A percentile compares a stretch with the other conserved stretches of the same genome.
Evolutionary conservation across 1,284 basidiomycete genomes (phyloP).

Genomic region (Cryptococcus sp.): DNA sequence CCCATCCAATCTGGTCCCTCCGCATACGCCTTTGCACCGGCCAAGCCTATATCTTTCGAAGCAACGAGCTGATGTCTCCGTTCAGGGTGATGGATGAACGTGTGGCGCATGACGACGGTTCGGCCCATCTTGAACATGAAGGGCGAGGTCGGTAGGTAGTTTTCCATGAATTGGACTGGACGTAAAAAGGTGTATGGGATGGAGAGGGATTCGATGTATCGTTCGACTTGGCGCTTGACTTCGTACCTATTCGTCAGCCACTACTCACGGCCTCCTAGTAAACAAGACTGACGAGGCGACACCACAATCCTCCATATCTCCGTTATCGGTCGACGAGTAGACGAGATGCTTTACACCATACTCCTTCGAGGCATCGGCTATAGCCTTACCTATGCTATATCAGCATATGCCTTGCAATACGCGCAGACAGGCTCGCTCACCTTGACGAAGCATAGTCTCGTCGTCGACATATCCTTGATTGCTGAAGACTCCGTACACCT

Average conservation of each 20-base stretch:
- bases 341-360: conserved; percentile 48
- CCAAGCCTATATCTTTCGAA: conserved; percentile 13
- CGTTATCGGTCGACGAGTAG: conserved; percentile 32
- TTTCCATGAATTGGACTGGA: conserved; percentile 26
- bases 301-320: conserved; percentile 10
- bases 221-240: conserved; percentile 27
- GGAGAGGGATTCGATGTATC: conserved; percentile 13
- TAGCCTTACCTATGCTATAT: conserved; percentile 32
- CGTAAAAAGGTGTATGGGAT: conserved; percentile 14
- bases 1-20: conserved; percentile 5
- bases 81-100: conserved; percentile 12
- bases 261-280: not conserved
- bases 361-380: conserved; percentile 45
- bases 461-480: conserved; percentile 2
- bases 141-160: conserved; percentile 10
- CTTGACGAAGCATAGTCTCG: conserved; percentile 1
- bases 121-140: conserved; percentile 15
- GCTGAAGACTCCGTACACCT: conserved; percentile 2
- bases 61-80: conserved; percentile 18
- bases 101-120: conserved; percentile 11
- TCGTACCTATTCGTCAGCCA: conserved; percentile 13
- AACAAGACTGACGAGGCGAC: conserved; percentile 16
- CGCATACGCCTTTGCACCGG: conserved; percentile 14
- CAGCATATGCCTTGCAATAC: not conserved
- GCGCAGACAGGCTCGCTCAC: not conserved